Base-by-base conservation (phyloP, 495 filamentous ascomycete species). In the Lichenothelia convexa region DNA sequence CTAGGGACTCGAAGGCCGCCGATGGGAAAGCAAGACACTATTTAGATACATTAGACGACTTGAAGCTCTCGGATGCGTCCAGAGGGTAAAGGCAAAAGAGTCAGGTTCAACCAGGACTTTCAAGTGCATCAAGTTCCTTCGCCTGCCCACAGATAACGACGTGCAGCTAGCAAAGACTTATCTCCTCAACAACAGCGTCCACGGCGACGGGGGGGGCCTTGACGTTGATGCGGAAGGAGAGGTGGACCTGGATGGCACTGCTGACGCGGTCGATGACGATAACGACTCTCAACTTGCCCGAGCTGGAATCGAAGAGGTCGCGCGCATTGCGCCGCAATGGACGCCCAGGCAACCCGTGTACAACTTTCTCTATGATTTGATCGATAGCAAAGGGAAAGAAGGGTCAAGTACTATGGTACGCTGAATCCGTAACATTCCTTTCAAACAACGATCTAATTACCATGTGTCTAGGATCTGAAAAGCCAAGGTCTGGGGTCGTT, bases 141-240 rank as follows among this genome's bases (percentile, higher is more conserved):
- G 81, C 15, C 77, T 81, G n/a, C 79, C 79, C 11, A 70, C 65
- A 4, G 54, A 66, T 11, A 64, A 67, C 8, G 82, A 91, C 44
- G 61, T 71, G 52, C 60, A 68, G 15, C 59, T 63, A 38, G 71
- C 77, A 35, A 26, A 22, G 2, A 34, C 34, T 20, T 21, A 34
- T 5, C 30, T 29, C n/a, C n/a, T n/a, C n/a, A n/a, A 9, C 17
- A 11, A 11, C 24, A 15, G 17, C 36, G 12, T n/a, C 26, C 17
- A 32, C 11, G 36, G 31, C 18, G 41, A 44, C 13, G 41, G 35
- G 3, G 37, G 3, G 2, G 32, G 30, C 4, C 21, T 20, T 30
- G 45, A n/a, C 13, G n/a, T 33, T 29, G 33, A n/a, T n/a, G n/a
- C n/a, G n/a, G n/a, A n/a, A n/a, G n/a, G n/a, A n/a, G n/a, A n/a